A percentile compares a stretch with the other conserved stretches of the same genome.
These are phyloP conservation scores for Citrus reticulata DNA, from an alignment of 345 rosid species.

Conservation along the genomic window DNA sequence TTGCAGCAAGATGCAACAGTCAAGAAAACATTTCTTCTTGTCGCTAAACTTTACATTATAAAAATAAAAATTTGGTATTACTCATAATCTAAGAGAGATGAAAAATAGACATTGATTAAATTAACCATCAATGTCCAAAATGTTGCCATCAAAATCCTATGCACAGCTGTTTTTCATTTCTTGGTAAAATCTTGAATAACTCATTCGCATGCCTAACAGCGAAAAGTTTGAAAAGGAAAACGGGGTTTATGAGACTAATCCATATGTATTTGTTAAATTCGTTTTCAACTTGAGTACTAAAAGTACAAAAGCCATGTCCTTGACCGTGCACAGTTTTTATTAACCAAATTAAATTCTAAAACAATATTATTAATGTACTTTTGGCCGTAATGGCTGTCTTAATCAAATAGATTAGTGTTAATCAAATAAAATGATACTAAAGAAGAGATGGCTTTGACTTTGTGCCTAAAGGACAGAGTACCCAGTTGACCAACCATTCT, in stretches of 20 bases:
- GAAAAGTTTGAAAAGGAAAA: neutral
- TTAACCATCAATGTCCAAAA: too few relatives aligned
- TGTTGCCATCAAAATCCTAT: too few relatives aligned
- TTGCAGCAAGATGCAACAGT: too few relatives aligned
- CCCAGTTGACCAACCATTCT: too few relatives aligned
- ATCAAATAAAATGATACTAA: neutral
- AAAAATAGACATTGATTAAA: too few relatives aligned
- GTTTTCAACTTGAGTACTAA: neutral
- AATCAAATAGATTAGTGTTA: neutral
- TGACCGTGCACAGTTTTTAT: neutral
- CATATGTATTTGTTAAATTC: neutral
- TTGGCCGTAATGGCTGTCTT: conserved; percentile 1
- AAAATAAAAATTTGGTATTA: too few relatives aligned
- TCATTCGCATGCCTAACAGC: neutral
- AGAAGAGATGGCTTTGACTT: neutral
- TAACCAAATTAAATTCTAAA: neutral
- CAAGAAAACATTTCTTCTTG: too few relatives aligned
- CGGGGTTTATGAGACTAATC: neutral
- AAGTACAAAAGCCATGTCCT: conserved; percentile 10
- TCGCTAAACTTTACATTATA: too few relatives aligned
- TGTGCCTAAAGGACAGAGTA: too few relatives aligned
- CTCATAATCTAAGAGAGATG: too few relatives aligned
- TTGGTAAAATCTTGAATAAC: too few relatives aligned
- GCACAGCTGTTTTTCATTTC: too few relatives aligned
- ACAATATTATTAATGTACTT: neutral